Evolutionary conservation across 345 rosid genomes (phyloP).

Genomic region (Gossypium mustelinum): DNA sequence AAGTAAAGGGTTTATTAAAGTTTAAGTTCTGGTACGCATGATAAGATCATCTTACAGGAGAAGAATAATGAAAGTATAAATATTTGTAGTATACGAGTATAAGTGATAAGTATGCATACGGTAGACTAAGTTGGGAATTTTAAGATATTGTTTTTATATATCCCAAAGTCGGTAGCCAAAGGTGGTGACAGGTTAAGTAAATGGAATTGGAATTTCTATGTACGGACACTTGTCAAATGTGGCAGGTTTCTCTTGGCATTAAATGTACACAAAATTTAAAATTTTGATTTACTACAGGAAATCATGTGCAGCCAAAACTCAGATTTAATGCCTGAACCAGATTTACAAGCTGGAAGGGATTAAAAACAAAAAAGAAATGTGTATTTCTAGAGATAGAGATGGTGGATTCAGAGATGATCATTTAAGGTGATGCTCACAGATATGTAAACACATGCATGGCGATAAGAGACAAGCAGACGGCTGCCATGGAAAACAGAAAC

Average conservation of each 20-base stretch:
- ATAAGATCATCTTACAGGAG: no score
- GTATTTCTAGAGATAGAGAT: not conserved
- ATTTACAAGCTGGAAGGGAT: slow-evolving; percentile 1
- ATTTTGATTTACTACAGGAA: not conserved
- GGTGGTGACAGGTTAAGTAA: not conserved
- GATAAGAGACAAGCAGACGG: slow-evolving; percentile 10
- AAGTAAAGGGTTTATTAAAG: not conserved
- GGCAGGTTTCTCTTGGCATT: not conserved
- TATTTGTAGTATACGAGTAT: no score
- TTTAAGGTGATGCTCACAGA: not conserved
- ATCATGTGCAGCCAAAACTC: slow-evolving; percentile 4
- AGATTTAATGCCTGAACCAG: not conserved
- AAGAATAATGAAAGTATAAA: no score
- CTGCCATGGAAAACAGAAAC: slow-evolving; percentile 14
- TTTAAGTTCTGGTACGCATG: not conserved
- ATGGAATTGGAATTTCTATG: not conserved
- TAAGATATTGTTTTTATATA: not conserved
- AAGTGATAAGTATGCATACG: no score
- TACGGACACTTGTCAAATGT: not conserved
- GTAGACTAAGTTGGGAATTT: no score
- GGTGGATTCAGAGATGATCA: not conserved
- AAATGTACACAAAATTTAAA: not conserved
- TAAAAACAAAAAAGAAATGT: not conserved
- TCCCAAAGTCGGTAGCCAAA: not conserved
- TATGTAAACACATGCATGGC: slow-evolving; percentile 9